Percentiles rank a stretch among this genome's conserved stretches.
Evolutionary conservation across 2,329 filamentous ascomycete species (phyloP).

Genomic region (Pseudogymnoascus verrucosus): DNA sequence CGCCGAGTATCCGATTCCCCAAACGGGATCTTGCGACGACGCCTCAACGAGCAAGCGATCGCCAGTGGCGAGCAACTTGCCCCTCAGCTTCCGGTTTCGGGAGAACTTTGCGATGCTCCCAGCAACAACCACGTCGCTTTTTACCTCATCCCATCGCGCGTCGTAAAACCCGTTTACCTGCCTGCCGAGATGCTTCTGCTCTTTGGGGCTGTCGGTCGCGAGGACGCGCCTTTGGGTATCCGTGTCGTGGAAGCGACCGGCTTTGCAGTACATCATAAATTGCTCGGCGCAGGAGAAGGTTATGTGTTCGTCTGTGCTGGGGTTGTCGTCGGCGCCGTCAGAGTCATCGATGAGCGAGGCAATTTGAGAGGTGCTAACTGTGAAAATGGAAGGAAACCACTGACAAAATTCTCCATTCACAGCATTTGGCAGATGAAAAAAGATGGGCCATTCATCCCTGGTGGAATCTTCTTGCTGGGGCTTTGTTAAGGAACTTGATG

Average conservation of each 20-base stretch:
- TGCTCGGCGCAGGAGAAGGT: constrained; percentile 32
- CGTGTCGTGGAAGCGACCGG: constrained; percentile 29
- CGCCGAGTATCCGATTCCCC: constrained; percentile 29
- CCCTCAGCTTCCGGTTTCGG: constrained; percentile 24
- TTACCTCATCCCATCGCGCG: constrained; percentile 21
- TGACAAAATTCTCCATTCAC: constrained; percentile 31
- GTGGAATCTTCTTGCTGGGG: background rate
- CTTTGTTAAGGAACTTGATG: background rate
- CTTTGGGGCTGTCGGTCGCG: constrained; percentile 21
- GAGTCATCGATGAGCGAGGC: constrained; percentile 23
- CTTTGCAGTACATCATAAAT: constrained; percentile 38
- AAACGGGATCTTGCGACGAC: constrained; percentile 26
- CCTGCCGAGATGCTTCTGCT: constrained; percentile 27
- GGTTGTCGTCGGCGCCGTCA: constrained; percentile 14
- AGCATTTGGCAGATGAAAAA: constrained; percentile 29
- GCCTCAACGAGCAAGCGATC: constrained; percentile 28
- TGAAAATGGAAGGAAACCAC: constrained; percentile 28
- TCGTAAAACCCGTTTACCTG: constrained; percentile 23
- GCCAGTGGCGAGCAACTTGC: constrained; percentile 27
- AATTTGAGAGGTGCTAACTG: constrained; percentile 24
- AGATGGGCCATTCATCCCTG: constrained; percentile 12
- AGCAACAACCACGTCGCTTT: constrained; percentile 15
- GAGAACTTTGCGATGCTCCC: constrained; percentile 31
- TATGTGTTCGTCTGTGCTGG: constrained; percentile 11
- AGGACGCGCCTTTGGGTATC: constrained; percentile 21